Evolutionary conservation across 805 yeast genomes (phyloP).

Genomic region (Candida nemodendra): DNA sequence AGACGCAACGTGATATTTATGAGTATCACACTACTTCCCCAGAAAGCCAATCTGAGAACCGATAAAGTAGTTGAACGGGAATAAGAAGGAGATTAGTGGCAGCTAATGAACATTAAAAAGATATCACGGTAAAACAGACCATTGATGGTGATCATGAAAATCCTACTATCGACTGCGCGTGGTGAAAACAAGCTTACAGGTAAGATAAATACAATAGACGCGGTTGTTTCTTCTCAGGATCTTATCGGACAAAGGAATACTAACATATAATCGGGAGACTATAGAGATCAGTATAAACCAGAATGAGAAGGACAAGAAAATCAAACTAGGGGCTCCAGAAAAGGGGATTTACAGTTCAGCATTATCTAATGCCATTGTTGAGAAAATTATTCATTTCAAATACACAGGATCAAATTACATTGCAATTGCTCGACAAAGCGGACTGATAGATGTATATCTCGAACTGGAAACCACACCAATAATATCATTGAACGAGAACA

Average conservation of each 20-base stretch:
- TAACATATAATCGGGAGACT: slow-evolving; percentile 1
- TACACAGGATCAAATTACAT: slow-evolving; percentile 8
- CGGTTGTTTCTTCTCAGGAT: slow-evolving; percentile 2
- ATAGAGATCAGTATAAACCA: slow-evolving; percentile 12
- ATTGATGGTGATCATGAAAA: slow-evolving; percentile 11
- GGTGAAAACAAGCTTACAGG: slow-evolving; percentile 21
- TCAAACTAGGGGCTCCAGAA: slow-evolving; percentile 6
- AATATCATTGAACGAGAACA: slow-evolving; percentile 15
- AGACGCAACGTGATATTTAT: background rate
- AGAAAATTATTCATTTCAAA: slow-evolving; percentile 12
- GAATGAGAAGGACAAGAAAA: slow-evolving; percentile 5
- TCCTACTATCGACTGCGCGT: slow-evolving; percentile 22
- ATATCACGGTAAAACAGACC: too few species aligned
- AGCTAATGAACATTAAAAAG: too few species aligned
- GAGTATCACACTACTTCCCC: slow-evolving; percentile 6
- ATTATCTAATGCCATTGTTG: slow-evolving; percentile 15
- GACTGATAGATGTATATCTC: slow-evolving; percentile 19
- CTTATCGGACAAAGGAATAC: slow-evolving; percentile 12
- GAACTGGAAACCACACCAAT: slow-evolving; percentile 9
- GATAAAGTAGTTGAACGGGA: background rate
- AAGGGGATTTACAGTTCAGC: slow-evolving; percentile 5
- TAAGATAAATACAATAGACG: slow-evolving; percentile 9
- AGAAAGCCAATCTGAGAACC: background rate
- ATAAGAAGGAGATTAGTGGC: background rate
- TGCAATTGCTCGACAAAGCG: slow-evolving; percentile 20